Conservation (phyloP, 139 green algal species). For the Astrephomene gubernaculifera region DNA sequence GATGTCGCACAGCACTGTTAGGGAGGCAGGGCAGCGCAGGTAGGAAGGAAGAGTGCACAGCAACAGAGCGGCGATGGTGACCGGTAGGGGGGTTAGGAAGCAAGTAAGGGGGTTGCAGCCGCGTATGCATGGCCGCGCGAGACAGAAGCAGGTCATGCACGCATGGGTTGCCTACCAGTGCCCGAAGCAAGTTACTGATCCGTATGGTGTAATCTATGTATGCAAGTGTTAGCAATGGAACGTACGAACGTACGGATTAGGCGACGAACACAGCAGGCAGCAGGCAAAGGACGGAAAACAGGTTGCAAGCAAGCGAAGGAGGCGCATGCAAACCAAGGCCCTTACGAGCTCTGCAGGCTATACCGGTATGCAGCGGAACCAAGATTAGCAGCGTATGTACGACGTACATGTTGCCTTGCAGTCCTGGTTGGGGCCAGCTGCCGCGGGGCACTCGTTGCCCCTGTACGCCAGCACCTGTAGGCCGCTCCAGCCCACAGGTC, state of each 20-base stretch:
- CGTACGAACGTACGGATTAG: too few relatives aligned
- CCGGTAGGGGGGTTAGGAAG: background rate
- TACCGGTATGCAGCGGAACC: too few relatives aligned
- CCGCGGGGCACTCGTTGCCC: slow-evolving; percentile 1
- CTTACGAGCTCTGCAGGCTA: too few relatives aligned
- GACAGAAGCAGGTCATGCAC: background rate
- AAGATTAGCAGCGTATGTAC: too few relatives aligned
- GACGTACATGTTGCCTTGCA: slow-evolving; percentile 25
- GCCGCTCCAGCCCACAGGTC: slow-evolving; percentile 33
- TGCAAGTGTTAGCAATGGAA: too few relatives aligned
- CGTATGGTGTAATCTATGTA: too few relatives aligned
- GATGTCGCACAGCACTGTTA: background rate
- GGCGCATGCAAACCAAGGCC: too few relatives aligned
- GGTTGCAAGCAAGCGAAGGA: too few relatives aligned
- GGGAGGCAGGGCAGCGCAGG: background rate
- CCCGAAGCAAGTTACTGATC: background rate
- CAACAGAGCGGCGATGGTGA: background rate
- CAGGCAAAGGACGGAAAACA: too few relatives aligned
- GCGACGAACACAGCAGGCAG: too few relatives aligned
- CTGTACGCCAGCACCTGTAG: slow-evolving; percentile 28
- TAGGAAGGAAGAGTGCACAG: background rate
- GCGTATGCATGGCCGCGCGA: background rate
- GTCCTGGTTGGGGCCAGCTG: slow-evolving; percentile 1
- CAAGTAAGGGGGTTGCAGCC: background rate
- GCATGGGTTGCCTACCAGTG: too few relatives aligned